A percentile compares a stretch with the other conserved stretches of the same genome.
Evolutionary conservation across 208 protist genomes (phyloP).

Genomic region (Trichomonas tenax): DNA sequence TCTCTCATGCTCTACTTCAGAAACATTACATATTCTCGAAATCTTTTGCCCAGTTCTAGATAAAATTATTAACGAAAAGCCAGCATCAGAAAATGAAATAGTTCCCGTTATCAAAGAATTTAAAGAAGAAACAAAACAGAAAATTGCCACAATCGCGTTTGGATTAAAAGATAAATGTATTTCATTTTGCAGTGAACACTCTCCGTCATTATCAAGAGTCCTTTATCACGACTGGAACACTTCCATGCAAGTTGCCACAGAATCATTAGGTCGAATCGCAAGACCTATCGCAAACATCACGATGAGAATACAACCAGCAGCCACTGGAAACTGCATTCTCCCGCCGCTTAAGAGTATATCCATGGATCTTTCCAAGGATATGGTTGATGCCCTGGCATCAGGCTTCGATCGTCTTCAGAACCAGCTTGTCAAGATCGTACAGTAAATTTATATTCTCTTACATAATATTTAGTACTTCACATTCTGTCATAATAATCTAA

Average conservation of each 20-base stretch:
- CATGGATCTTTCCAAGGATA: slow-evolving; percentile 1
- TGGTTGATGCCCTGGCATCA: not conserved
- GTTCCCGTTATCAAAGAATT: not conserved
- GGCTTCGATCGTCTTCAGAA: slow-evolving; percentile 19
- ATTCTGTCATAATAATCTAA: too few species aligned
- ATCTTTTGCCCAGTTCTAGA: not conserved
- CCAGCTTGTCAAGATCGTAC: not conserved
- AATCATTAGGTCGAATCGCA: not conserved
- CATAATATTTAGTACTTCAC: too few species aligned
- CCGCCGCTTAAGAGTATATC: not conserved
- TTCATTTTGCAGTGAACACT: not conserved
- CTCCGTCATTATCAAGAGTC: not conserved
- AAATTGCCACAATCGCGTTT: not conserved
- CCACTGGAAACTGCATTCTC: not conserved
- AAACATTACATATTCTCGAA: not conserved
- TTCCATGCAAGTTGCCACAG: not conserved
- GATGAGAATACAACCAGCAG: not conserved
- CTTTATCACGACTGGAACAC: not conserved
- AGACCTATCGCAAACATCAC: not conserved
- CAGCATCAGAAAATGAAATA: not conserved
- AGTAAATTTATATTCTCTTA: not conserved
- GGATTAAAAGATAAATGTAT: not conserved
- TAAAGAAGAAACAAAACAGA: too few species aligned
- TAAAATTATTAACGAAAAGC: not conserved
- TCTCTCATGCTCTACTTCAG: not conserved